Evolutionary conservation across 1,284 basidiomycete species (phyloP).

Genomic region (Phylloboletellus chloephorus): DNA sequence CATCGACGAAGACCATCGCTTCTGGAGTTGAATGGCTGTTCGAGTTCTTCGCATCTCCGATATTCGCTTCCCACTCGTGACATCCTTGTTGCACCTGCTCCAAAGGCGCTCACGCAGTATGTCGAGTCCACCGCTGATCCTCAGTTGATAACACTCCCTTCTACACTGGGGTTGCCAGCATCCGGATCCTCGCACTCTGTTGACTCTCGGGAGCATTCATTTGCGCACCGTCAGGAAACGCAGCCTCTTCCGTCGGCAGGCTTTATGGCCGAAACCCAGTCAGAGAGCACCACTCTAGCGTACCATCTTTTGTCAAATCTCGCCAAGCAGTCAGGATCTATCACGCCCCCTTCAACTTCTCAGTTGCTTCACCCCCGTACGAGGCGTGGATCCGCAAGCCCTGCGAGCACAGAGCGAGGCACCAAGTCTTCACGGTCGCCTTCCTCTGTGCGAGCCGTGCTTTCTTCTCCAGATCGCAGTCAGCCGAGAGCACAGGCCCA

Average conservation of each 20-base stretch:
- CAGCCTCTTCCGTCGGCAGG: constrained; percentile 19
- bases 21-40: constrained; percentile 38
- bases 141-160: constrained; percentile 53
- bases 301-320: constrained; percentile 55
- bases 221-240: constrained; percentile 3
- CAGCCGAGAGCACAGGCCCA: constrained; percentile 8
- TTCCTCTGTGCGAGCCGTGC: constrained; percentile 11
- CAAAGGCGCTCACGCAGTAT: constrained; percentile 68
- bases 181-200: constrained; percentile 34
- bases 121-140: constrained; percentile 52
- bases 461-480: constrained; percentile 13
- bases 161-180: constrained; percentile 61
- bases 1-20: constrained; percentile 44
- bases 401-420: constrained; percentile 15
- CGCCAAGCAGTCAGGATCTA: constrained; percentile 35
- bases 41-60: constrained; percentile 39
- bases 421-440: constrained; percentile 9
- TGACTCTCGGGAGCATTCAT: constrained; percentile 12
- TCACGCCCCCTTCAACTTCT: constrained; percentile 30
- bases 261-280: constrained; percentile 27
- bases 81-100: constrained; percentile 57
- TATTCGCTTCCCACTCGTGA: constrained; percentile 48
- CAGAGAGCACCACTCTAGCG: constrained; percentile 47
- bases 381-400: constrained; percentile 23
- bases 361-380: constrained; percentile 24